Conservation (phyloP, 345 rosid genomes). For the Lumnitzera littorea region DNA sequence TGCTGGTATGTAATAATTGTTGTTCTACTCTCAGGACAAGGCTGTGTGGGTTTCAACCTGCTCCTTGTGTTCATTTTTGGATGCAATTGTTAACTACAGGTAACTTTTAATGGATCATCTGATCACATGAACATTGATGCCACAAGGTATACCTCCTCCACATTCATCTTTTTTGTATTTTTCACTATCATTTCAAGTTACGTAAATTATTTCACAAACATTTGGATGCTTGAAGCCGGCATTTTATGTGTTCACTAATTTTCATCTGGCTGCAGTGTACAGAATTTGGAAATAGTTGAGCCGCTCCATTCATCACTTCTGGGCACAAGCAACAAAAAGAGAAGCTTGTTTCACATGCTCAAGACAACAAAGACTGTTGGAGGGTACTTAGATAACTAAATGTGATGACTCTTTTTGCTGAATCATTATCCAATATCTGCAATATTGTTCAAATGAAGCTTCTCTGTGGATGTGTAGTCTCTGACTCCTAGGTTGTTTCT, state of each 20-base stretch:
- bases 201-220: background rate
- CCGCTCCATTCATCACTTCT: constrained; percentile 69
- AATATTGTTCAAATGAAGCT: too few relatives aligned
- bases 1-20: constrained; percentile 35
- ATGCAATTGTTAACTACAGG: constrained; percentile 30
- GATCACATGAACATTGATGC: constrained; percentile 96
- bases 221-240: background rate
- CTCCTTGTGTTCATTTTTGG: background rate
- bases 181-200: background rate
- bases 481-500: background rate
- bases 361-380: constrained; percentile 94
- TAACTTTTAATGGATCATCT: constrained; percentile 94
- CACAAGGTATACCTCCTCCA: constrained; percentile 51
- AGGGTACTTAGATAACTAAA: constrained; percentile 43
- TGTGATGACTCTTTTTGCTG: constrained; percentile 5
- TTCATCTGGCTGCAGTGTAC: constrained; percentile 52
- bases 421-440: background rate
- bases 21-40: background rate
- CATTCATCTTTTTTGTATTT: background rate
- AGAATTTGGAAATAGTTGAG: constrained; percentile 86
- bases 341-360: constrained; percentile 89
- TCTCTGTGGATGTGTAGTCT: too few relatives aligned
- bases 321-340: constrained; percentile 92
- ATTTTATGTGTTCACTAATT: constrained; percentile 8
- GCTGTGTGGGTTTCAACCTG: background rate